Percentiles rank a stretch among this genome's conserved stretches.
phyloP scores from a whole-genome alignment of 2,329 filamentous ascomycete genomes.

The Diplodia sapinea region DNA sequence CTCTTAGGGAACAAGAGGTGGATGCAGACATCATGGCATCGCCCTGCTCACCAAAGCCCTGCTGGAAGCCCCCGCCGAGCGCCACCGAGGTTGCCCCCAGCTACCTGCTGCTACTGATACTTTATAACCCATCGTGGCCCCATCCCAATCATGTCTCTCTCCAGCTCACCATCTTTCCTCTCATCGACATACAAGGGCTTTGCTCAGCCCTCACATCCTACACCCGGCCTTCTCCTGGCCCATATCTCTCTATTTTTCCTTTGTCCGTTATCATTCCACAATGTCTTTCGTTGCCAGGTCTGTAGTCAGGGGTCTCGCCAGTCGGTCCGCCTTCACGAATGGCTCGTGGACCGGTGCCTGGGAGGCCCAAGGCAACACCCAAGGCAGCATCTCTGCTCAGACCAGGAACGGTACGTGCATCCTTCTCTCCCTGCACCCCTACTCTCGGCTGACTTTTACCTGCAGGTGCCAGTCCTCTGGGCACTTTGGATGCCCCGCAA shows the following conservation, averaged over 20 bases:
- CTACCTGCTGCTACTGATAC: not conserved
- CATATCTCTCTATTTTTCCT: not conserved
- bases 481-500: slow-evolving; percentile 20
- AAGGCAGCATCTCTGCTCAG: slow-evolving; percentile 14
- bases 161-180: slow-evolving; percentile 10
- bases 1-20: not conserved
- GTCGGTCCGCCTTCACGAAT: slow-evolving; percentile 12
- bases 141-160: slow-evolving; percentile 10
- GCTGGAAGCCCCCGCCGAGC: not conserved
- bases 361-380: slow-evolving; percentile 14
- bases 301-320: slow-evolving; percentile 16
- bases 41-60: not conserved
- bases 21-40: slow-evolving; percentile 10
- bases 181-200: not conserved
- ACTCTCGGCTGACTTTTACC: not conserved
- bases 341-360: slow-evolving; percentile 20
- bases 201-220: not conserved
- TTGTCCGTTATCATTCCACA: not conserved
- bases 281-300: slow-evolving; percentile 31
- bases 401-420: slow-evolving; percentile 16
- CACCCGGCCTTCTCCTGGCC: not conserved
- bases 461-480: slow-evolving; percentile 15
- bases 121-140: not conserved
- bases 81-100: not conserved
- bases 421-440: not conserved